phyloP scores from a whole-genome alignment of 768 basidiomycete genomes.

The Boletus subparvulus region DNA sequence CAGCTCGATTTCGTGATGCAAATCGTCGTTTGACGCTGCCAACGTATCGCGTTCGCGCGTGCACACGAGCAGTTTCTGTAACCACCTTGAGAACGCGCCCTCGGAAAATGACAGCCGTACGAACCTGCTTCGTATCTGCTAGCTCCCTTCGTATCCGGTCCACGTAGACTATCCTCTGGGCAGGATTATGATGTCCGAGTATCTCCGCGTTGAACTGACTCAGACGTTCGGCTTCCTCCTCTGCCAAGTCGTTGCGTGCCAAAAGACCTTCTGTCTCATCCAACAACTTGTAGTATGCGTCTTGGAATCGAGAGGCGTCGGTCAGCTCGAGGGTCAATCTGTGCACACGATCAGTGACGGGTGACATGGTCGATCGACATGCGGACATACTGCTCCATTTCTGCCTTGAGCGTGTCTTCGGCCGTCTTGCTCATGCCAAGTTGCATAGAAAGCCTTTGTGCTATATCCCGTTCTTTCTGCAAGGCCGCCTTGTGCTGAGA shows the following conservation, averaged over 20 bases:
- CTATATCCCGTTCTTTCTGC: conserved; percentile 47
- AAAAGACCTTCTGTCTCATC: conserved; percentile 65
- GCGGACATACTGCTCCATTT: conserved; percentile 62
- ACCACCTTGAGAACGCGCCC: neutral
- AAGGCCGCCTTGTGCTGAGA: conserved; percentile 37
- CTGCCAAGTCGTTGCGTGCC: conserved; percentile 71
- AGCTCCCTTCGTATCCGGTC: conserved; percentile 81
- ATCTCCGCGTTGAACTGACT: conserved; percentile 85
- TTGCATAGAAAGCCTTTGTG: conserved; percentile 48
- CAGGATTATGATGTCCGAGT: conserved; percentile 78
- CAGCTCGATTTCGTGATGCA: conserved; percentile 54
- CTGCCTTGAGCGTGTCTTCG: conserved; percentile 66
- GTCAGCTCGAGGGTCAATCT: conserved; percentile 53
- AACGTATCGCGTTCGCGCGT: conserved; percentile 50
- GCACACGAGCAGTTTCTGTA: conserved; percentile 49
- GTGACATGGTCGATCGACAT: neutral
- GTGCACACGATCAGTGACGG: conserved; percentile 1
- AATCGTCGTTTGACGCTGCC: conserved; percentile 42
- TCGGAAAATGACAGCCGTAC: conserved; percentile 23
- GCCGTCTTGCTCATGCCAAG: conserved; percentile 58
- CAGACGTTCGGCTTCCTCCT: conserved; percentile 74
- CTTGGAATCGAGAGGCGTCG: conserved; percentile 63
- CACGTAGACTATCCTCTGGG: conserved; percentile 84
- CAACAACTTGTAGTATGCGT: conserved; percentile 64
- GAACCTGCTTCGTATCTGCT: conserved; percentile 76